Base-by-base conservation (phyloP, 2,329 filamentous ascomycete genomes). In the Microdochium trichocladiopsis region DNA sequence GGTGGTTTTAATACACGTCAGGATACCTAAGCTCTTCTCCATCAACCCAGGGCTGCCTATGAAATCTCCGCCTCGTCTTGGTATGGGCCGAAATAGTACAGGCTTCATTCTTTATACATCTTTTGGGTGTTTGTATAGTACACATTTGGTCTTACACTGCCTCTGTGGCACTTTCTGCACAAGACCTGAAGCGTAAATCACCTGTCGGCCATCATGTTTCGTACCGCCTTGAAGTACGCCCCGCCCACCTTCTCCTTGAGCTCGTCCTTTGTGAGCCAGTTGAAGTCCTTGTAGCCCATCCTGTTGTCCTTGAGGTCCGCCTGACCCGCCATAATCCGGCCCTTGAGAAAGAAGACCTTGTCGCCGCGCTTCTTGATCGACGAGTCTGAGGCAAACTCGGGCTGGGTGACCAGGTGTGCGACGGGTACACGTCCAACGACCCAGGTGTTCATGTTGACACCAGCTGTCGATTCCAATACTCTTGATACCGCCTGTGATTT, bases 391-490 rank as follows among this genome's bases (percentile, higher is more conserved):
- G 69, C 66, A 64, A 75, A 61, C 62, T 68, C 59, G 60, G 78
- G 77, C 56, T 82, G 73, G 55, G 73, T 74, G 59, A 88, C 77
- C 63, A 88, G 73, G 72, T 96, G 88, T 24, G 92, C 93, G 53
- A 96, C 81, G 11, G 94, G 94, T 53, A 88, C 87, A 62, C 91
- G 91, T 55, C 91, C 93, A 50, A 99, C 88, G 60, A 97, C 83
- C 92, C 94, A 99, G 52, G 91, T 96, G 76, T 97, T 97, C 92
- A 99, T 97, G 78, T 99, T 95, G 55, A 88, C 73, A 53, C 94
- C 94, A 10, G 87, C 91, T 3, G 90, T 77, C 62, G 89, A 79
- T 50, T 86, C 77, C 23, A 97, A 77, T 51, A 91, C 84, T 55
- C 91, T 82, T 65, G 90, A 82, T 36, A 93, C 91, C 47, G 89